Conservation (phyloP, 176 grass and related monocot genomes). For the Musa beccarii region DNA sequence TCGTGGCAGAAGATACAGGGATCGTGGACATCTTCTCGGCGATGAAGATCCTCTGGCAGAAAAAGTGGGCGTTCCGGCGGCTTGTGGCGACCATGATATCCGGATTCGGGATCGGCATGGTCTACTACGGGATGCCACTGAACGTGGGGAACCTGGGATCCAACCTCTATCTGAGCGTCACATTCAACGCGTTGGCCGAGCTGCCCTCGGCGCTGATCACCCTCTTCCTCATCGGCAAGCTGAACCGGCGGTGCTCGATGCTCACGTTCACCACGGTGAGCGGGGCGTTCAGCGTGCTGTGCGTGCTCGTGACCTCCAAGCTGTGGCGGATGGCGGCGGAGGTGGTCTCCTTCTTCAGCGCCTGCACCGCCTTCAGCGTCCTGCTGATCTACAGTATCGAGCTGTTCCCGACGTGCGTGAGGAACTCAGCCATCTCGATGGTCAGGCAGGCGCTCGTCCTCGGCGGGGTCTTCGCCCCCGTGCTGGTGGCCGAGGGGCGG, state of each 20-base stretch:
- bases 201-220: conserved; percentile 45
- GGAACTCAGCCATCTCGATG: conserved; percentile 37
- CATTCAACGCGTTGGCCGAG: conserved; percentile 73
- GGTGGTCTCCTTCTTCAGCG: conserved; percentile 55
- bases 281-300: conserved; percentile 52
- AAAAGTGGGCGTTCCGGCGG: conserved; percentile 58
- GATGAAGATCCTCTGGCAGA: conserved; percentile 37
- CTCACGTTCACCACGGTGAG: conserved; percentile 33
- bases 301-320: conserved; percentile 31
- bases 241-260: conserved; percentile 50
- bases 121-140: conserved; percentile 90
- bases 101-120: conserved; percentile 58
- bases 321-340: conserved; percentile 47
- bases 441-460: conserved; percentile 31
- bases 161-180: conserved; percentile 73
- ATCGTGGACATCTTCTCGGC: conserved; percentile 29
- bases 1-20: conserved; percentile 23
- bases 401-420: conserved; percentile 35
- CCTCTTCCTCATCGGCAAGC: conserved; percentile 34
- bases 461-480: conserved; percentile 51
- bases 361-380: conserved; percentile 50
- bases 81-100: conserved; percentile 50
- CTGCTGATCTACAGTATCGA: conserved; percentile 34
- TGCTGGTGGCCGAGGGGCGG: conserved; percentile 61
- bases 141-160: conserved; percentile 80